Evolutionary conservation across 129 eudicot genomes (phyloP), one percentile per base, ranked within the genome.

Genomic region (Chrysanthemum lavandulifolium): DNA sequence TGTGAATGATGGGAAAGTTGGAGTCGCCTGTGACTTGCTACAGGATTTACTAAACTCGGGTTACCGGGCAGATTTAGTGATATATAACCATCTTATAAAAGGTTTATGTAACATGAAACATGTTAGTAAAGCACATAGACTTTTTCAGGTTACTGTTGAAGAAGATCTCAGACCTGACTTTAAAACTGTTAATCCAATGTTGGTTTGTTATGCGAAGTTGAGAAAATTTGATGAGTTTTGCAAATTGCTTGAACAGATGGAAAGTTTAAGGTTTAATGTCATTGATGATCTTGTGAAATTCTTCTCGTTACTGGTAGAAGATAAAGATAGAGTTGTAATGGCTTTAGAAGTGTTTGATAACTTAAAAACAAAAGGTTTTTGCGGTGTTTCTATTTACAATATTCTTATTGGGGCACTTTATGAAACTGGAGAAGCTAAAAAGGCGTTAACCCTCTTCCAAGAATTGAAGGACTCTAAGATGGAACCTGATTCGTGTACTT

Each of bases 41-140:
- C 81, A 94, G 79, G 97, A 94, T 83, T 79, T 94, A 78, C 68
- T 94, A 31, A 83, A 86, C 33, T 87, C 97, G 5, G 98, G 97
- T 68, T 94, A 90, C 59, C 76, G 97, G 79, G 97, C 97, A 3
- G 98, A 94, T 80, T 83, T 94, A 87, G 62, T 83, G 65, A 94
- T 94, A 70, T 88, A 90, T 74, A 90, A 90, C 80, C 79, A 89
- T 75, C 88, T 94, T 76, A 90, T 94, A 16, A 71, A 72, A 75
- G 98, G 98, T n/a, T 81, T 94, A 70, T 94, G 98, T 70, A 83
- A 72, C 55, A 54, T 68, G 52, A 86, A 90, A 18, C 92, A 68
- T 72, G 90, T 84, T 36, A 91, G 80, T 61, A 84, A 83, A 61
- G 98, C 98, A 25, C 84, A 78, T 74, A 94, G 75, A 67, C 96